Percentiles rank a stretch among this genome's conserved stretches.
Evolutionary conservation across 768 basidiomycete genomes (phyloP).

Genomic region (Mycena maculata): DNA sequence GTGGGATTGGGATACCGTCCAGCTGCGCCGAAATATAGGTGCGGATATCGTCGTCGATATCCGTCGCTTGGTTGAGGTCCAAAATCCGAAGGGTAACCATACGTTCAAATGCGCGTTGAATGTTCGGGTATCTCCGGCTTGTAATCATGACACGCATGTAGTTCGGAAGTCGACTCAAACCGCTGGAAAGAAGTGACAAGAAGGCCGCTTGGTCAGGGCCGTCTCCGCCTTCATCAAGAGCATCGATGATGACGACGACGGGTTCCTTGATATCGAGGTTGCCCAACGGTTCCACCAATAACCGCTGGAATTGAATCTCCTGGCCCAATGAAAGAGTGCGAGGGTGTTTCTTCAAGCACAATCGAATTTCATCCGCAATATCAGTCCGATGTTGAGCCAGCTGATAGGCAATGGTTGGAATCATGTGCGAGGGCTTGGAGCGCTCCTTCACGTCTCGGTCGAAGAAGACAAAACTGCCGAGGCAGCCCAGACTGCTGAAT

Average conservation of each 20-base stretch:
- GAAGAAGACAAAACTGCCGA: conserved; percentile 51
- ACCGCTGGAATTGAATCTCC: conserved; percentile 46
- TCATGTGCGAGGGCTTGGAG: conserved; percentile 43
- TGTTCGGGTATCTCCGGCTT: conserved; percentile 7
- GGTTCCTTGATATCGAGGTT: not conserved
- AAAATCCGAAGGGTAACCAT: not conserved
- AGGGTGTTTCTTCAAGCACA: conserved; percentile 40
- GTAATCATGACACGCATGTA: conserved; percentile 22
- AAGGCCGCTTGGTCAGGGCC: not conserved
- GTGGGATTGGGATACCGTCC: not conserved
- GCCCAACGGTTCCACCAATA: conserved; percentile 46
- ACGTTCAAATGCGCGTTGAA: not conserved
- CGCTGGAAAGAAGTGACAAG: not conserved
- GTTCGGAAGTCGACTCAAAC: not conserved
- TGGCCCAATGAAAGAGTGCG: conserved; percentile 44
- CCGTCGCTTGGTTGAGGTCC: not conserved
- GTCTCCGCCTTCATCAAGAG: conserved; percentile 16
- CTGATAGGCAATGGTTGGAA: conserved; percentile 50
- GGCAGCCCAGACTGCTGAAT: conserved; percentile 45
- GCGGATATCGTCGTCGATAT: conserved; percentile 15
- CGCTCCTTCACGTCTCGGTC: conserved; percentile 43
- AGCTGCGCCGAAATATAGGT: conserved; percentile 3
- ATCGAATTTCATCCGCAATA: conserved; percentile 40
- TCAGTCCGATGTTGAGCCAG: conserved; percentile 47
- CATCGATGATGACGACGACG: conserved; percentile 16